Base-by-base conservation (phyloP, 1,284 basidiomycete genomes). In the Rhodotorula sp. region DNA sequence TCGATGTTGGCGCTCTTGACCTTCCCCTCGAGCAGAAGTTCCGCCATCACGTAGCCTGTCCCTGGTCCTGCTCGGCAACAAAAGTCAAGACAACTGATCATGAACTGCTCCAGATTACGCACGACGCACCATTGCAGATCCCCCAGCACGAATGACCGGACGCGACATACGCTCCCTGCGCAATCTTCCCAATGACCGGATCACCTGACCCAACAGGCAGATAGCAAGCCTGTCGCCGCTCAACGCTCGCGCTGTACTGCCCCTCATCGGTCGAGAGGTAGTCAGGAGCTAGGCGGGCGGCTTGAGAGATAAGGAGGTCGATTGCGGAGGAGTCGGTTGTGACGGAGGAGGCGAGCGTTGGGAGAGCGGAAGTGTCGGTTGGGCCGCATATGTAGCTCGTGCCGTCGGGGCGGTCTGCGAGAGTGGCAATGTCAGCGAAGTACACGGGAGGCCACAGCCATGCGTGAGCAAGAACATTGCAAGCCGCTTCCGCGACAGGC, bases 1-100 rank as follows among this genome's bases (percentile, higher is more conserved):
- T 44, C 40, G 54, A 86, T 80, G 76, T 86, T 81, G 31, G 85
- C 84, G 53, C 83, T 83, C 52, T 76, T 79, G 15, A 80, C 81
- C 68, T 81, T 80, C 7, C 84, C 84, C 47, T 84, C 82, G 24
- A 84, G 71, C 9, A 86, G 80, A 31, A 86, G 72, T 77, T 86
- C 84, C 24, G 83, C 79, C 69, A 85, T 75, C 15, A 83, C 81
- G 64, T 82, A 80, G 7, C 85, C 85, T 0, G 84, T 84, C 3
- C 84, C 85, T 2, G 85, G 83, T 7, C 83, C 83, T 76, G 59
- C 59, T 44, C 40, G 7, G 48, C 44, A 20, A 26, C 1, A 37
- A 28, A 5, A 60, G n/a, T 26, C 8, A 24, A n/a, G 9, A 44
- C 20, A 22, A 20, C 10, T 9, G n/a, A 53, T n/a, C n/a, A n/a